These are phyloP conservation scores for Aureobasidium sp. DNA, from an alignment of 2,329 filamentous ascomycete genomes.

Conservation along the genomic window DNA sequence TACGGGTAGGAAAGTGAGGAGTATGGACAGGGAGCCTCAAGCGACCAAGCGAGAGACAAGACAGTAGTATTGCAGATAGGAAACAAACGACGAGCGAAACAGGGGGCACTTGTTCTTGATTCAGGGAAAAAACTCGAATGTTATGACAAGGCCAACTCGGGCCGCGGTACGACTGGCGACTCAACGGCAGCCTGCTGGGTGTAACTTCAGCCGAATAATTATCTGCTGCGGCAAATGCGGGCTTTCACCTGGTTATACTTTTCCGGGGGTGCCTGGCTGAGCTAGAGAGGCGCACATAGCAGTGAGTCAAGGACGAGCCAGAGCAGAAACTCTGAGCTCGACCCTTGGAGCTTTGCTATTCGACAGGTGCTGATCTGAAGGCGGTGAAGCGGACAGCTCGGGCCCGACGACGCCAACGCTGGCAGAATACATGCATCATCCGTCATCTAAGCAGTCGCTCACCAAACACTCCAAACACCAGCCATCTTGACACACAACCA, in stretches of 20 bases:
- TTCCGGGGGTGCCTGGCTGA: neutral
- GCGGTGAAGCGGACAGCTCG: neutral
- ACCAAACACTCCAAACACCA: neutral
- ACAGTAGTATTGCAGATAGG: neutral
- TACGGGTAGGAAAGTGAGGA: neutral
- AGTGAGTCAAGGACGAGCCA: neutral
- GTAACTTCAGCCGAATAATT: conserved; percentile 4
- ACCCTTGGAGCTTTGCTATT: neutral
- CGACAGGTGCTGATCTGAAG: neutral
- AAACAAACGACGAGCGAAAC: neutral
- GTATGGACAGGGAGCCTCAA: neutral
- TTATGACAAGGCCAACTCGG: neutral
- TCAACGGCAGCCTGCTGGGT: neutral
- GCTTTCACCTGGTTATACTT: neutral
- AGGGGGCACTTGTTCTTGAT: neutral
- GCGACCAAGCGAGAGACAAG: neutral
- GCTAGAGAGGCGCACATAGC: neutral
- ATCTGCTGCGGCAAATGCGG: neutral
- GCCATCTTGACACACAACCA: neutral
- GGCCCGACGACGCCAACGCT: neutral
- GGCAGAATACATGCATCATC: neutral
- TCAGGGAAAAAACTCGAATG: neutral
- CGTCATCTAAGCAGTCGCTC: neutral
- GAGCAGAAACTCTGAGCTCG: neutral
- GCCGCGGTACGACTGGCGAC: neutral